phyloP scores from a whole-genome alignment of 2,329 filamentous ascomycete genomes.

The Coniosporium tulheliwenetii region DNA sequence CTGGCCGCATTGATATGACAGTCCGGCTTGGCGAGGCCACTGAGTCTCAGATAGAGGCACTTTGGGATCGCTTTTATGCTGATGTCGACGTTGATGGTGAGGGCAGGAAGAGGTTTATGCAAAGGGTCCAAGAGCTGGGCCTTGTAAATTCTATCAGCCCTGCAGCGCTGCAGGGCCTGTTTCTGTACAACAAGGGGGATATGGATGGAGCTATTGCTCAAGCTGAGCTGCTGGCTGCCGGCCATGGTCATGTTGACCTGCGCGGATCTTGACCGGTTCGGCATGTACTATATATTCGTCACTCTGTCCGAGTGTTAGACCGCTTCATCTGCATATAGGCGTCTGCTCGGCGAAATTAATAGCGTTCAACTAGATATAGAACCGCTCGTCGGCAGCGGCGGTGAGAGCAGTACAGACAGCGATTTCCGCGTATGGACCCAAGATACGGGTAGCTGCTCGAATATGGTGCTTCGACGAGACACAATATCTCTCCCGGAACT shows the following conservation, averaged over 20 bases:
- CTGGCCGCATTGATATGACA: slow-evolving; percentile 87
- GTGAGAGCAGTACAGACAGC: no score
- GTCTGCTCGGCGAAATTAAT: no score
- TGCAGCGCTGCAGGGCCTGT: slow-evolving; percentile 83
- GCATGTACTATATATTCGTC: no score
- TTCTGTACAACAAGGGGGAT: slow-evolving; percentile 87
- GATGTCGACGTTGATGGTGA: slow-evolving; percentile 53
- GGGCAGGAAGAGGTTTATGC: slow-evolving; percentile 53
- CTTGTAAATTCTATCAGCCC: slow-evolving; percentile 64
- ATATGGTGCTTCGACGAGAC: no score
- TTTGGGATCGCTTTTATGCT: slow-evolving; percentile 94
- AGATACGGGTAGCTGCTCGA: no score
- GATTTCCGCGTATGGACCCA: no score
- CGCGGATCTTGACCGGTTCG: no score
- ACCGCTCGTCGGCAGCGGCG: no score
- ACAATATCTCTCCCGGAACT: no score
- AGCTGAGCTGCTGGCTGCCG: slow-evolving; percentile 39
- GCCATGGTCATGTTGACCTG: not conserved
- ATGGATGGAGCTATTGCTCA: slow-evolving; percentile 74
- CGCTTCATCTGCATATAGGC: not conserved
- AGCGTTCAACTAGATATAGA: no score
- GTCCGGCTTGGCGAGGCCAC: slow-evolving; percentile 80
- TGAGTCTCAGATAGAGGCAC: slow-evolving; percentile 63
- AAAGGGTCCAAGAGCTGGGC: slow-evolving; percentile 51
- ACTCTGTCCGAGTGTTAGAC: no score